Evolutionary conservation across 768 basidiomycete genomes (phyloP).

Genomic region (Trametes maxima): DNA sequence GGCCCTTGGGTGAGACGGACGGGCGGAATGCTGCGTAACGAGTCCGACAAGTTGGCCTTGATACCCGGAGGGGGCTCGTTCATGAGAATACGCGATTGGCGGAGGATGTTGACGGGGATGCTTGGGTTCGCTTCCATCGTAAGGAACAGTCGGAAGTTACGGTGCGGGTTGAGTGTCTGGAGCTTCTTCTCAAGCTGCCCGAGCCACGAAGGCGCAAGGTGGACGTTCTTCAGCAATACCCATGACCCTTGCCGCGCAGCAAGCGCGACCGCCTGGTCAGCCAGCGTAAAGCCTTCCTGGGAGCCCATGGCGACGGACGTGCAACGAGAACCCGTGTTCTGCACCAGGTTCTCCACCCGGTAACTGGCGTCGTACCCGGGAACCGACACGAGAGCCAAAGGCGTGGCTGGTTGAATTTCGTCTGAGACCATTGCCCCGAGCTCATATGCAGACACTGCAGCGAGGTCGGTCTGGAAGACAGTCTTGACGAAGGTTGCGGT

Average conservation of each 20-base stretch:
- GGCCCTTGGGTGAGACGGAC: constrained; percentile 82
- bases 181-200: constrained; percentile 95
- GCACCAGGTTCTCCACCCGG: constrained; percentile 85
- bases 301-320: constrained; percentile 98
- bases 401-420: constrained; percentile 80
- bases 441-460: constrained; percentile 71
- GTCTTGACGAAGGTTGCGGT: constrained; percentile 71
- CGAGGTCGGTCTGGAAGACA: constrained; percentile 83
- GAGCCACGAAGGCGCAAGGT: constrained; percentile 94
- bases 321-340: constrained; percentile 74
- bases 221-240: constrained; percentile 98
- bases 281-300: constrained; percentile 93
- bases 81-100: constrained; percentile 96
- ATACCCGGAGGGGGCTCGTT: constrained; percentile 98
- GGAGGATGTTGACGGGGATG: constrained; percentile 95
- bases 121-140: constrained; percentile 97
- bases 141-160: constrained; percentile 93
- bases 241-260: constrained; percentile 93
- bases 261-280: constrained; percentile 92
- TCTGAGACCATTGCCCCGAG: constrained; percentile 75
- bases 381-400: constrained; percentile 89
- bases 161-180: constrained; percentile 87
- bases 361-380: constrained; percentile 99
- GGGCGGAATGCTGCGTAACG: constrained; percentile 71
- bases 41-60: constrained; percentile 94